A percentile compares a stretch with the other conserved stretches of the same genome.
Evolutionary conservation across 495 filamentous ascomycete species (phyloP).

Genomic region (Umbilicaria muhlenbergii): DNA sequence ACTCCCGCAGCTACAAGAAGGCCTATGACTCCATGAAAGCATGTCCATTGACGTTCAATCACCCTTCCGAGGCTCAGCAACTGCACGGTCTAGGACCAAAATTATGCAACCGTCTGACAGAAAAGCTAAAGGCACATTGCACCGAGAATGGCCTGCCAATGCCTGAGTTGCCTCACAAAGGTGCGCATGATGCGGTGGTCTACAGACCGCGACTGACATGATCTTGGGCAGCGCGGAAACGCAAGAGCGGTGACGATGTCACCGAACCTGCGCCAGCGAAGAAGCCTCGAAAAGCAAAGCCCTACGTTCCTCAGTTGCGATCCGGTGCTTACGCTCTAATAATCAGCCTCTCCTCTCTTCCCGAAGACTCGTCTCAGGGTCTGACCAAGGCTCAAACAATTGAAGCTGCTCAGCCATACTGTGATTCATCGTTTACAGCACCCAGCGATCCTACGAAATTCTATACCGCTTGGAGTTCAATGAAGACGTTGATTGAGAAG

Average conservation of each 20-base stretch:
- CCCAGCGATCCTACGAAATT: conserved; percentile 50
- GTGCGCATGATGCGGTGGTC: conserved; percentile 8
- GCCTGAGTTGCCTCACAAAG: conserved; percentile 37
- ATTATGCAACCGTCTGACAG: conserved; percentile 53
- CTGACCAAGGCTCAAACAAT: conserved; percentile 57
- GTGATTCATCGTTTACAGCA: conserved; percentile 58
- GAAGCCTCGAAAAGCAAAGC: conserved; percentile 44
- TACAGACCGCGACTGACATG: conserved; percentile 7
- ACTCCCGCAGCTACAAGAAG: conserved; percentile 44
- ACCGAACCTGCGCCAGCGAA: conserved; percentile 34
- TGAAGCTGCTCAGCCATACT: conserved; percentile 53
- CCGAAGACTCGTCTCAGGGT: conserved; percentile 35
- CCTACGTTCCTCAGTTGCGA: conserved; percentile 56
- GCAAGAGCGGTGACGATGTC: conserved; percentile 27
- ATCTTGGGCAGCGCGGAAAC: conserved; percentile 17
- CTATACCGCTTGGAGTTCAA: conserved; percentile 76
- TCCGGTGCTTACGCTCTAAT: conserved; percentile 66
- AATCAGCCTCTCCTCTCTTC: conserved; percentile 44
- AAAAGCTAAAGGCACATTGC: conserved; percentile 52
- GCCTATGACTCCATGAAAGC: conserved; percentile 70
- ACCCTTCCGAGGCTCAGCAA: conserved; percentile 59
- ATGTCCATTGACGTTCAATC: conserved; percentile 57
- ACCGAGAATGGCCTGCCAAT: conserved; percentile 52
- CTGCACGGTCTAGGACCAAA: conserved; percentile 59
- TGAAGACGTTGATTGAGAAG: conserved; percentile 62